These are phyloP conservation scores for Moniliophthora roreri DNA, from an alignment of 1,284 basidiomycete genomes.

Conservation along the genomic window DNA sequence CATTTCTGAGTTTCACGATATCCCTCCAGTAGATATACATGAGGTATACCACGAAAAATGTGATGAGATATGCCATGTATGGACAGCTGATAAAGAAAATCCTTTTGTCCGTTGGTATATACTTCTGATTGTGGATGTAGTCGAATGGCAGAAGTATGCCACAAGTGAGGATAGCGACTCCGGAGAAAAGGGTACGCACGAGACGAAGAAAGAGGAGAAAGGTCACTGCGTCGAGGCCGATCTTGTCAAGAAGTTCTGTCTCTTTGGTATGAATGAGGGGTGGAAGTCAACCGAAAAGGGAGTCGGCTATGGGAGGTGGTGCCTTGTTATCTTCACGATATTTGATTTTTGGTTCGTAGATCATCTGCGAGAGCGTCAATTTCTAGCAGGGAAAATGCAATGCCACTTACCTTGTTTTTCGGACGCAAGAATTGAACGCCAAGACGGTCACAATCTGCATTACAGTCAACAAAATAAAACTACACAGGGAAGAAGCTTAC, in stretches of 20 bases:
- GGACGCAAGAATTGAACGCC: conserved; percentile 79
- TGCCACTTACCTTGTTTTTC: conserved; percentile 62
- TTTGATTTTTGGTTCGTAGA: conserved; percentile 86
- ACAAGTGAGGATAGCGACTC: conserved; percentile 67
- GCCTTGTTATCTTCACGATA: conserved; percentile 82
- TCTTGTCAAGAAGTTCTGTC: conserved; percentile 84
- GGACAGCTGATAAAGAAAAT: conserved; percentile 74
- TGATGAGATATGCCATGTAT: conserved; percentile 81
- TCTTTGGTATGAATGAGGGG: conserved; percentile 87
- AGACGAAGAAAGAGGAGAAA: conserved; percentile 93
- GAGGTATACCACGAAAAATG: conserved; percentile 59
- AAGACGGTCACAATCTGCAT: conserved; percentile 59
- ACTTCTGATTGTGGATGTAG: conserved; percentile 61
- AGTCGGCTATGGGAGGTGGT: conserved; percentile 80
- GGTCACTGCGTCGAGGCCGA: conserved; percentile 91
- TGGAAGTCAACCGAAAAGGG: conserved; percentile 85
- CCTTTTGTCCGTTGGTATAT: conserved; percentile 52
- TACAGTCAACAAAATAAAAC: conserved; percentile 3
- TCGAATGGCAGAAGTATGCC: conserved; percentile 83
- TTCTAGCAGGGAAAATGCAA: not conserved
- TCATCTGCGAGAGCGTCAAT: conserved; percentile 30
- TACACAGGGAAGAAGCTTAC: conserved; percentile 29
- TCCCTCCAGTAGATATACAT: conserved; percentile 74
- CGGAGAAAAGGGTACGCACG: conserved; percentile 76
- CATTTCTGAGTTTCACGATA: conserved; percentile 66